A percentile compares a stretch with the other conserved stretches of the same genome.
These are phyloP conservation scores for Fusarium papillatum DNA, from an alignment of 2,329 filamentous ascomycete species.

Conservation along the genomic window DNA sequence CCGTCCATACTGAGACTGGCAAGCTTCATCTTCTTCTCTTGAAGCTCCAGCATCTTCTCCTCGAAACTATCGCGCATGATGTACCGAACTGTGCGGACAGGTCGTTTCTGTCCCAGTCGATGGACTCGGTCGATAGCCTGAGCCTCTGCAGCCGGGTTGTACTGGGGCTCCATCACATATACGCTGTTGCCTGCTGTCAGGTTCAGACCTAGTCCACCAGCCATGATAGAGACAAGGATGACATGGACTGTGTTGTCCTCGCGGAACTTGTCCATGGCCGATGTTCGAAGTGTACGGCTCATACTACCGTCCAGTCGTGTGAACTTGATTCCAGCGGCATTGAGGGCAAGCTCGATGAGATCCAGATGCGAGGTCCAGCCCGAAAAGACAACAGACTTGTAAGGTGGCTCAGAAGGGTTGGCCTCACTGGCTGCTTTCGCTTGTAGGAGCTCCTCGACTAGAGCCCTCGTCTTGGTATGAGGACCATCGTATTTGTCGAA, in stretches of 20 bases:
- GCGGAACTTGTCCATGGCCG: conserved; percentile 83
- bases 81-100: conserved; percentile 88
- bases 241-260: conserved; percentile 79
- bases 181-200: conserved; percentile 88
- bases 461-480: conserved; percentile 90
- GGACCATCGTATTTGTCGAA: conserved; percentile 84
- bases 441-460: conserved; percentile 80
- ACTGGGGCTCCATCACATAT: conserved; percentile 98
- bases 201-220: conserved; percentile 92
- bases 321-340: conserved; percentile 75
- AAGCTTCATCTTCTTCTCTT: conserved; percentile 92
- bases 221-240: conserved; percentile 92
- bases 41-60: conserved; percentile 90
- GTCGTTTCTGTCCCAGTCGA: conserved; percentile 89
- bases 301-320: conserved; percentile 93
- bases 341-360: conserved; percentile 87
- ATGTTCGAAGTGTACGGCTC: conserved; percentile 79
- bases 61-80: conserved; percentile 95
- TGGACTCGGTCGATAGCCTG: conserved; percentile 96
- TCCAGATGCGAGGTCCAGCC: conserved; percentile 97
- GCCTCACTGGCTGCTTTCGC: conserved; percentile 73
- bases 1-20: conserved; percentile 89
- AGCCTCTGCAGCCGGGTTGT: conserved; percentile 94
- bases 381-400: conserved; percentile 95
- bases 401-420: conserved; percentile 76